These are phyloP conservation scores for Backusella tuberculispora DNA, from an alignment of 192 early-diverging fungal genomes.

Conservation along the genomic window DNA sequence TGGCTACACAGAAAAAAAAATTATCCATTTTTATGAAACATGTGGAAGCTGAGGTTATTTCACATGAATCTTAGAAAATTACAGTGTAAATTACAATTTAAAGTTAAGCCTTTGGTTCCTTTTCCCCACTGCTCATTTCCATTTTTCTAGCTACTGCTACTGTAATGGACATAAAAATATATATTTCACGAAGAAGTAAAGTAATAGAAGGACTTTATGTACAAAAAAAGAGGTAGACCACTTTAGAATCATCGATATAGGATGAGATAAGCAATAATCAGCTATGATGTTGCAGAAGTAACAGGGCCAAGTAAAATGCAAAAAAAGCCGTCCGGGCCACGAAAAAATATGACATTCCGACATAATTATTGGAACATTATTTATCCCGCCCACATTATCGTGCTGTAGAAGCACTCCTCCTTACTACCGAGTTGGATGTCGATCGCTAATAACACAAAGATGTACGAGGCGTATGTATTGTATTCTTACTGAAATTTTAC, in stretches of 20 bases:
- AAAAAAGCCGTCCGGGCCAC: conserved; percentile 33
- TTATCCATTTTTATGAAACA: conserved; percentile 22
- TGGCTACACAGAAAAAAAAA: conserved; percentile 22
- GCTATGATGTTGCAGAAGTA: conserved; percentile 8
- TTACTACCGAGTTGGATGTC: not conserved
- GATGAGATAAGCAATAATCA: conserved; percentile 28
- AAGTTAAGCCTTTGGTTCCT: not conserved
- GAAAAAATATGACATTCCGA: conserved; percentile 21
- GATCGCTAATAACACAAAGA: not conserved
- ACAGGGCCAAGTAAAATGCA: conserved; percentile 39
- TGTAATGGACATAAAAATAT: not conserved
- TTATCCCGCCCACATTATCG: conserved; percentile 5
- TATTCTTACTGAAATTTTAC: not conserved
- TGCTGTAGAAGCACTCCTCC: conserved; percentile 2
- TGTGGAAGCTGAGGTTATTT: conserved; percentile 24
- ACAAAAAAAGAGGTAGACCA: not conserved
- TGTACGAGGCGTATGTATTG: not conserved
- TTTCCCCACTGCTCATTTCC: not conserved
- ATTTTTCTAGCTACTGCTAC: not conserved
- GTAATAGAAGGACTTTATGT: not conserved
- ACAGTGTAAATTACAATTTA: conserved; percentile 21
- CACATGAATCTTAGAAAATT: conserved; percentile 18
- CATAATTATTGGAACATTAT: conserved; percentile 26
- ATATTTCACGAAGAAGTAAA: conserved; percentile 2
- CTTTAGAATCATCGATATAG: conserved; percentile 5